A percentile compares a stretch with the other conserved stretches of the same genome.
These are phyloP conservation scores for Ampelomyces quisqualis DNA, from an alignment of 2,329 filamentous ascomycete genomes.

Conservation along the genomic window DNA sequence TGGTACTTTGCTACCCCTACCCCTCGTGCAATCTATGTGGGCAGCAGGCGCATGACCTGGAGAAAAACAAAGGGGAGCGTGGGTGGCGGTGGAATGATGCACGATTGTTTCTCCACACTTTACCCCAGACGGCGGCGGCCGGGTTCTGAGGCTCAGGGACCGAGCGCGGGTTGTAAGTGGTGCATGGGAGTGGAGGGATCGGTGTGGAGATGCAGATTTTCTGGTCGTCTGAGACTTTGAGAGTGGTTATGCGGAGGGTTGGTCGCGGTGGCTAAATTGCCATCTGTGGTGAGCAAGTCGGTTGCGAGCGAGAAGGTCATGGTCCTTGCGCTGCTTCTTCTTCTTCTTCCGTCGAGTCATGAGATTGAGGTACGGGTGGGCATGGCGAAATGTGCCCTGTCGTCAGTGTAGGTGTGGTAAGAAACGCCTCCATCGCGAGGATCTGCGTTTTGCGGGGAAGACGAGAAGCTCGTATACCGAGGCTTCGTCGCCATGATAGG, in stretches of 20 bases:
- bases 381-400: background rate
- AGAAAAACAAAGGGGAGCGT: too few relatives aligned
- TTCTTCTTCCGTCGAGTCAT: too few relatives aligned
- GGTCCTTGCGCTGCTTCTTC: slow-evolving; percentile 10
- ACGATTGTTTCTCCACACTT: slow-evolving; percentile 19
- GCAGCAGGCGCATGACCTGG: slow-evolving; percentile 18
- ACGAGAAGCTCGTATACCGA: slow-evolving; percentile 12
- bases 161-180: slow-evolving; percentile 5
- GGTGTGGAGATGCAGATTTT: background rate
- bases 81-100: too few relatives aligned
- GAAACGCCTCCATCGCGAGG: slow-evolving; percentile 3
- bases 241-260: too few relatives aligned
- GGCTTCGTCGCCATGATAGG: slow-evolving; percentile 8
- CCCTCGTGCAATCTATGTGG: slow-evolving; percentile 8
- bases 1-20: too few relatives aligned
- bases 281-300: slow-evolving; percentile 1
- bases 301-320: background rate
- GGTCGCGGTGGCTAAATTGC: slow-evolving; percentile 10
- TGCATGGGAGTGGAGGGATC: slow-evolving; percentile 3
- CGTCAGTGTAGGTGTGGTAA: background rate
- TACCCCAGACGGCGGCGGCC: slow-evolving; percentile 17
- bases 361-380: slow-evolving; percentile 1
- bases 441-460: slow-evolving; percentile 22
- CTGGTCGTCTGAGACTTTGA: too few relatives aligned
- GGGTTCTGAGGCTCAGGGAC: slow-evolving; percentile 30